Evolutionary conservation across 177 flowering plant genomes (phyloP).

Genomic region (Vitis hybrid): DNA sequence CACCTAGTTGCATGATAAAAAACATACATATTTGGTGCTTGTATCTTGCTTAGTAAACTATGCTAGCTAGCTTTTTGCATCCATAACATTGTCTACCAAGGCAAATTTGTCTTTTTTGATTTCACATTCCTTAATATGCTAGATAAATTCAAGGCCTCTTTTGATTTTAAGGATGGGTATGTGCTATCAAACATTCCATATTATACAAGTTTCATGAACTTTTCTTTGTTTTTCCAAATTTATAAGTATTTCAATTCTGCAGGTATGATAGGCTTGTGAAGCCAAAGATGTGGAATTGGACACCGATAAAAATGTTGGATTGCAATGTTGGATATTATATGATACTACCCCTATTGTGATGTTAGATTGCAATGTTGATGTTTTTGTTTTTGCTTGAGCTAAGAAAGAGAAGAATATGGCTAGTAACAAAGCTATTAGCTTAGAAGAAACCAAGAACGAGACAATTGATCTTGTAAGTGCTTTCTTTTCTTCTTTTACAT

Average conservation of each 20-base stretch:
- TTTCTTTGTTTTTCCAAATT: neutral
- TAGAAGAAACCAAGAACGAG: too few species aligned
- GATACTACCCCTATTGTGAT: too few species aligned
- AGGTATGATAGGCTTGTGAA: conserved; percentile 73
- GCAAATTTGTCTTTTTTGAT: conserved; percentile 68
- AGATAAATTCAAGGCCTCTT: conserved; percentile 51
- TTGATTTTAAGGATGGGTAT: conserved; percentile 86
- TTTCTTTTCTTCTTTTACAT: too few species aligned
- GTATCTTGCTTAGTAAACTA: conserved; percentile 1
- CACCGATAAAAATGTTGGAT: neutral
- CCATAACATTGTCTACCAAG: conserved; percentile 81
- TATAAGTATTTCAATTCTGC: conserved; percentile 1
- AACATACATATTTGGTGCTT: too few species aligned
- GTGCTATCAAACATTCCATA: conserved; percentile 7
- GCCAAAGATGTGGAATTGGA: conserved; percentile 83
- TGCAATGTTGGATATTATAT: too few species aligned
- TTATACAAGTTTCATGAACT: neutral
- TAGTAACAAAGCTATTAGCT: too few species aligned
- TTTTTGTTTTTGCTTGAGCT: too few species aligned
- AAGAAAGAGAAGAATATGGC: too few species aligned
- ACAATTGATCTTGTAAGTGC: too few species aligned
- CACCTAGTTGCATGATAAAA: too few species aligned
- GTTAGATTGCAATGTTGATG: too few species aligned
- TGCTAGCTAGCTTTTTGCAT: conserved; percentile 79
- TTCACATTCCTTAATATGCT: conserved; percentile 68